Evolutionary conservation across 2,329 filamentous ascomycete species (phyloP), one percentile per base, ranked within the genome.

Genomic region (Alternaria arbusti): DNA sequence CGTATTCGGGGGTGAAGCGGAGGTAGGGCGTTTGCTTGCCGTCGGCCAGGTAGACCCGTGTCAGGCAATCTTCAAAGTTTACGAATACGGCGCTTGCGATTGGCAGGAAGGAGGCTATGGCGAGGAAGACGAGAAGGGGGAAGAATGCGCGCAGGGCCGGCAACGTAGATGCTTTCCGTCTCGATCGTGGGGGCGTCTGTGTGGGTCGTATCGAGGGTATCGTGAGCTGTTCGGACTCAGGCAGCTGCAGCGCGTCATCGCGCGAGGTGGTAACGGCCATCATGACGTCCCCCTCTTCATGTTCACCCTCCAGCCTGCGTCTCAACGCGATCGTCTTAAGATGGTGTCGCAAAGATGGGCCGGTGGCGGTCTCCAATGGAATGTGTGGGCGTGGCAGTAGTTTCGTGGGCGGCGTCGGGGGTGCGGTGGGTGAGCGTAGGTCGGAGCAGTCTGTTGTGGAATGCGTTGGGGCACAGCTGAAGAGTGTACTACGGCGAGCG

Each of bases 21-120:
- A 98, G 86, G 65, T 86, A 86, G 36, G 83, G 79, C 13, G 90
- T 87, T 9, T 84, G 74, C 60, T 82, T 81, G 49, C 86, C 85
- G 63, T 88, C 84, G 76, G 90, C 86, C 56, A 86, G 85, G 62
- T 86, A 83, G 17, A 74, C 56, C 51, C 84, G 80, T 51, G 80
- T 77, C 28, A 97, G 85, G 82, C 95, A 99, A 81, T 97, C 97
- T n/a, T 91, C 85, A 80, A 96, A 96, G 61, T 88, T 84, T 64
- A 97, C 82, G 71, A 89, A 87, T 47, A 89, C 93, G 65, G 77
- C 78, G 62, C 66, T 65, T 15, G 75, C 68, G 60, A 66, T 61
- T 20, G 75, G 74, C 11, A 78, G 63, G 57, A 75, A 61, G 30
- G 69, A 66, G 44, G 68, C 54, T 30, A 75, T n/a, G 67, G 64